Base-by-base conservation (phyloP, 139 green algal genomes). In the Chlorella sp. region DNA sequence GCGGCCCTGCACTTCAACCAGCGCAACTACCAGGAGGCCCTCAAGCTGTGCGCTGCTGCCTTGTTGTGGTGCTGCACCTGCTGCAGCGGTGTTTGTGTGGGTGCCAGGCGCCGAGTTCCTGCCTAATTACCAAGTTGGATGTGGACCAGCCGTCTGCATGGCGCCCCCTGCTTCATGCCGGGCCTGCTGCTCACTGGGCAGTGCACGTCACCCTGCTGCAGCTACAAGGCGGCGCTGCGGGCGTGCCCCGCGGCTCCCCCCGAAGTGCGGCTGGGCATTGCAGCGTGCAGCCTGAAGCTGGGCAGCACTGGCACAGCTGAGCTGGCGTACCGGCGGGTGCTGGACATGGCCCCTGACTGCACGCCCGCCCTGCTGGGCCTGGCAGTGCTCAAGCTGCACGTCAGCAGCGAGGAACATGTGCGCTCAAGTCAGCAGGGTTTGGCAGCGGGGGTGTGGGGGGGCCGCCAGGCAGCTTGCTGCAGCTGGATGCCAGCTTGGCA, bases 191-290 rank as follows among this genome's bases (percentile, higher is more conserved):
- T 54, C 8, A 17, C 34, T 24, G n/a, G 32, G n/a, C n/a, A n/a
- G n/a, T 34, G 36, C 67, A 73, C 3, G 5, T 32, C 30, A 32
- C 36, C 22, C 62, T 38, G 19, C 30, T 43, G 36, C 89, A 96
- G 94, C 51, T 98, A 96, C 87, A 76, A 88, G 4, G 69, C 87
- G 14, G 93, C 92, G 24, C 86, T 98, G 62, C 81, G 76, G 9
- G 43, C 87, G 36, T 88, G 95, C 87, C 96, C 96, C 20, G 75
- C 46, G 8, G 92, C 87, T 69, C 96, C 96, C 0, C 80, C 95
- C 0, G 92, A 97, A 74, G 93, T 98, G 46, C 92, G 96, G 22
- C 89, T 98, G 79, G 96, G 95, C 87, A 93, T 98, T 24, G 96
- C 89, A 1, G 91, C 91, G 0, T 97, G 93, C 87, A 87, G 89